Evolutionary conservation across 495 filamentous ascomycete species (phyloP).

Genomic region (Hyaloscypha variabilis): DNA sequence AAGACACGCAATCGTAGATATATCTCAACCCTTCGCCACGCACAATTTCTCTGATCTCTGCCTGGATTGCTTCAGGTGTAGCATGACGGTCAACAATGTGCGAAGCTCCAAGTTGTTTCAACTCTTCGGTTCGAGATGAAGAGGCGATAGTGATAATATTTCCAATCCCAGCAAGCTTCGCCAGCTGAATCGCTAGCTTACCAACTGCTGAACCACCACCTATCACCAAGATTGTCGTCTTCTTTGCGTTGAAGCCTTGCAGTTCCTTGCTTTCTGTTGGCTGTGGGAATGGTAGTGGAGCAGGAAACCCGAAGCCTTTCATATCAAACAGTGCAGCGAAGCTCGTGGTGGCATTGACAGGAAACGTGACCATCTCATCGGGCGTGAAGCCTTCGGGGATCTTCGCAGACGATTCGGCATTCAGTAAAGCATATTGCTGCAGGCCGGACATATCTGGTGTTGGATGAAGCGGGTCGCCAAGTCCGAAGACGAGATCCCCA

Average conservation of each 20-base stretch:
- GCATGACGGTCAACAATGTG: constrained; percentile 42
- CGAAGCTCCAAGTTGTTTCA: constrained; percentile 35
- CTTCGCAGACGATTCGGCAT: background rate
- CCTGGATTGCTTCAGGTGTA: constrained; percentile 36
- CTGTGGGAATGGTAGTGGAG: background rate
- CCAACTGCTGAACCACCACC: constrained; percentile 35
- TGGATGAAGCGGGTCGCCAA: too few species aligned
- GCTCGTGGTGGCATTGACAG: constrained; percentile 16
- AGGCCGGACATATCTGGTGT: too few species aligned
- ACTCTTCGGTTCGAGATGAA: constrained; percentile 4
- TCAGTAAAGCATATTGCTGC: too few species aligned
- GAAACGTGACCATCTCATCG: constrained; percentile 20
- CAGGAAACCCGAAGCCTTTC: constrained; percentile 20
- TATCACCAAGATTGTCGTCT: constrained; percentile 7
- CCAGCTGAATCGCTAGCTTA: constrained; percentile 35
- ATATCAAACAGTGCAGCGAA: constrained; percentile 20
- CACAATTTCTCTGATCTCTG: constrained; percentile 42
- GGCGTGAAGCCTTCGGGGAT: constrained; percentile 10
- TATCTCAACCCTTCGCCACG: constrained; percentile 36
- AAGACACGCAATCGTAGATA: constrained; percentile 33
- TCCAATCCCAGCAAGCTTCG: constrained; percentile 34
- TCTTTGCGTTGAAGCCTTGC: background rate
- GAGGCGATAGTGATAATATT: constrained; percentile 32
- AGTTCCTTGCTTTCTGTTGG: too few species aligned
- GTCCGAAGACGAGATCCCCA: too few species aligned